Conservation (phyloP, 2,329 filamentous ascomycete genomes). For the Stachybotrys chlorohalonatus region DNA sequence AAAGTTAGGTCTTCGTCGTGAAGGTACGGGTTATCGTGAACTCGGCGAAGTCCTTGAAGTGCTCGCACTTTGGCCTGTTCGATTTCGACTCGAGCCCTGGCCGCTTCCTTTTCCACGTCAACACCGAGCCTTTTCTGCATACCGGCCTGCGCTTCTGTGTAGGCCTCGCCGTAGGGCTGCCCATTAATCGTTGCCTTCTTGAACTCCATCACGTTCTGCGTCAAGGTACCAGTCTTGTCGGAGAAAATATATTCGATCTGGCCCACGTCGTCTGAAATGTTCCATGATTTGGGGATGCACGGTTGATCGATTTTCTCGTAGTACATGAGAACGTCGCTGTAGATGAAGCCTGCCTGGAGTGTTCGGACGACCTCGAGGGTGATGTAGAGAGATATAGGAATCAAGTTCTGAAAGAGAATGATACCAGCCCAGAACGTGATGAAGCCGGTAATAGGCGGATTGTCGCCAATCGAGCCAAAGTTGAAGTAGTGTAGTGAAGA, state of each 20-base stretch:
- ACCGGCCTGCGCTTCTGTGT: slow-evolving; percentile 91
- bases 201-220: slow-evolving; percentile 99
- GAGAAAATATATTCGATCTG: slow-evolving; percentile 99
- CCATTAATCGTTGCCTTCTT: slow-evolving; percentile 97
- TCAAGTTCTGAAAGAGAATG: slow-evolving; percentile 96
- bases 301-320: slow-evolving; percentile 90
- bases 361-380: slow-evolving; percentile 88
- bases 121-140: slow-evolving; percentile 90
- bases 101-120: slow-evolving; percentile 73
- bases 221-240: slow-evolving; percentile 93
- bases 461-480: slow-evolving; percentile 70
- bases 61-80: slow-evolving; percentile 66
- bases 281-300: slow-evolving; percentile 97
- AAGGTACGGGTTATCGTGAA: slow-evolving; percentile 86
- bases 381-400: slow-evolving; percentile 96
- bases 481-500: slow-evolving; percentile 78
- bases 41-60: slow-evolving; percentile 60
- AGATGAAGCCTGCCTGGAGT: slow-evolving; percentile 92
- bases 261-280: slow-evolving; percentile 94
- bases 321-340: slow-evolving; percentile 94
- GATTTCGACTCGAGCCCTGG: slow-evolving; percentile 66
- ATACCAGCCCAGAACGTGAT: slow-evolving; percentile 95
- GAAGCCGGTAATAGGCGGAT: slow-evolving; percentile 71
- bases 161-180: slow-evolving; percentile 93
- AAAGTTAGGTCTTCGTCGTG: slow-evolving; percentile 88